A percentile compares a stretch with the other conserved stretches of the same genome.
Evolutionary conservation across 2,329 filamentous ascomycete genomes (phyloP).

Genomic region (Metarhizium anisopliae): DNA sequence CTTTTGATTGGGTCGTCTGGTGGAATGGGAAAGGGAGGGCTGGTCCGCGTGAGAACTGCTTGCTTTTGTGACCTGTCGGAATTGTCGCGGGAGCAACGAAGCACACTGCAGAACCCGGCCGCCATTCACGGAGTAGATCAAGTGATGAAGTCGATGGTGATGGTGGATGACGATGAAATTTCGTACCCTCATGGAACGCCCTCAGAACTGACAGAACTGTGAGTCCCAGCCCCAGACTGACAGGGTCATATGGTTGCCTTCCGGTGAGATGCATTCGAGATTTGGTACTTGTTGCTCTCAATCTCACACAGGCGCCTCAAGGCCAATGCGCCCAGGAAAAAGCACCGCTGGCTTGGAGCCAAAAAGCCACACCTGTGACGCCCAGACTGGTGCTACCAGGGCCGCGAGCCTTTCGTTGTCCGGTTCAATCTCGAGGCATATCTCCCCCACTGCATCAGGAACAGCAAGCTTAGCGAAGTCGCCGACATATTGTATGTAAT

Average conservation of each 20-base stretch:
- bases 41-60: neutral
- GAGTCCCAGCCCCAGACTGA: neutral
- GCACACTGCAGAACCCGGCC: neutral
- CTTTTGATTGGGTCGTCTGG: constrained; percentile 1
- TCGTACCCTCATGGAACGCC: neutral
- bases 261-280: neutral
- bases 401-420: neutral
- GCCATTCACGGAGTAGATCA: neutral
- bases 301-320: neutral
- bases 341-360: neutral
- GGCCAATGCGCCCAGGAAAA: neutral
- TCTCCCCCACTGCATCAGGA: neutral
- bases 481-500: neutral
- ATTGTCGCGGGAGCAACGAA: neutral
- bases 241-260: neutral
- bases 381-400: neutral
- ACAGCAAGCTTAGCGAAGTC: neutral
- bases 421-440: neutral
- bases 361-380: neutral
- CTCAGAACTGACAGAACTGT: neutral
- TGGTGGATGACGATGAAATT: neutral
- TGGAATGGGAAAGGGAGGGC: neutral
- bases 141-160: neutral
- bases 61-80: constrained; percentile 5
- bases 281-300: neutral